phyloP scores from a whole-genome alignment of 1,284 basidiomycete species.

The Tilletia caries region DNA sequence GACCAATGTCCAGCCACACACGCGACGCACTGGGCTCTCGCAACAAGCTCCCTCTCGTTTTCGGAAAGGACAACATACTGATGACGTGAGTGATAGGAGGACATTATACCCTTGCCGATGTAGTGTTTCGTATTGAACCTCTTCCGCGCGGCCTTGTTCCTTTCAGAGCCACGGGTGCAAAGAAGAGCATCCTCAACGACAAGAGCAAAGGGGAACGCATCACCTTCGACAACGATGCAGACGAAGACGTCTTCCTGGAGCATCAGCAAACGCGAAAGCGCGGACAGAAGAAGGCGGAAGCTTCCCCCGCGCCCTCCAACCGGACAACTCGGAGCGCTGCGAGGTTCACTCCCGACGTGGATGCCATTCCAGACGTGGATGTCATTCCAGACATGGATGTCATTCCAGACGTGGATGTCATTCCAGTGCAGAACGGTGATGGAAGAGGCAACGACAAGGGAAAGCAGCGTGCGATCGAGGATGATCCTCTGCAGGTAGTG shows the following conservation, averaged over 20 bases:
- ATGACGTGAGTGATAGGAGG: not conserved
- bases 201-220: not conserved
- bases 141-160: not conserved
- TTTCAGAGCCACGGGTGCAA: not conserved
- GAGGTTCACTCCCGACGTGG: too few species aligned
- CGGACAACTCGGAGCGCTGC: too few species aligned
- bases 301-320: not conserved
- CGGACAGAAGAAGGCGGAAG: not conserved
- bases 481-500: too few species aligned
- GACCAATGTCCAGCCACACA: not conserved
- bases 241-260: not conserved
- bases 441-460: too few species aligned
- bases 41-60: not conserved
- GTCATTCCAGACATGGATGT: too few species aligned
- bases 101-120: not conserved
- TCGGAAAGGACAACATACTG: slow-evolving; percentile 2
- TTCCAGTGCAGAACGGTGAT: too few species aligned
- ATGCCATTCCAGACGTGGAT: too few species aligned
- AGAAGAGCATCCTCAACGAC: not conserved
- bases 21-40: not conserved
- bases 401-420: too few species aligned
- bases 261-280: not conserved
- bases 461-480: too few species aligned
- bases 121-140: too few species aligned
- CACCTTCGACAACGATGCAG: not conserved